Base-by-base conservation (phyloP, 495 filamentous ascomycete genomes). In the Aspergillus bertholletiae region DNA sequence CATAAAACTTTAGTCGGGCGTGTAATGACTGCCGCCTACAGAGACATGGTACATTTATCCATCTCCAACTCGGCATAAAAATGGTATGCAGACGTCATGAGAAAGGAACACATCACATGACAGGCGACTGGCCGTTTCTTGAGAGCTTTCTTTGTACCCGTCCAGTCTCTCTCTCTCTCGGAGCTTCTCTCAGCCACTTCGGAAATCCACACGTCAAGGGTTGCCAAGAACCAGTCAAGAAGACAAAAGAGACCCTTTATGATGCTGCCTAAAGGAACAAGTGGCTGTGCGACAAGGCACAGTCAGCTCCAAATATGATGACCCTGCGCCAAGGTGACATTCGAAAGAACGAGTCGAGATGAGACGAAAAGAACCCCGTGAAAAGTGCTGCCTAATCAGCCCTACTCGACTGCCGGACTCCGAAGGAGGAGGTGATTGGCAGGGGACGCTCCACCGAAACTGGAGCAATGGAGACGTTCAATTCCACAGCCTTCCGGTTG, bases 311-410 rank as follows among this genome's bases (percentile, higher is more conserved):
- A n/a, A n/a, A 15, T 34, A 5, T 3, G 13, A 37, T 15, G 13
- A 15, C 13, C n/a, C 17, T n/a, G 34, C 6, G 9, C 34, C 34
- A 37, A 5, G 34, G 34, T 37, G 13, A n/a, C 34, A 37, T 37
- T 37, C 34, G 13, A 37, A 43, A 43, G 7, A 43, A 43, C 15
- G 22, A 22, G 18, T 1, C 5, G n/a, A 21, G 3, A 40, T 9
- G 4, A 20, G 3, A 21, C 5, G 13, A 40, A 39, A 39, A 39
- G 9, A 13, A 4, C n/a, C n/a, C n/a, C n/a, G 3, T 37, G 13
- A 49, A 49, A 22, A 7, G 21, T 49, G 46, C 46, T 49, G 46
- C 46, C 46, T 49, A 35, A 35, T 35, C 34, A 49, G 46, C 46
- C 46, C 18, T 49, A 35, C 23, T 12, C 18, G 5, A 49, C 46